These are phyloP conservation scores for Talaromyces sp. DNA, from an alignment of 2,329 filamentous ascomycete species.

Conservation along the genomic window DNA sequence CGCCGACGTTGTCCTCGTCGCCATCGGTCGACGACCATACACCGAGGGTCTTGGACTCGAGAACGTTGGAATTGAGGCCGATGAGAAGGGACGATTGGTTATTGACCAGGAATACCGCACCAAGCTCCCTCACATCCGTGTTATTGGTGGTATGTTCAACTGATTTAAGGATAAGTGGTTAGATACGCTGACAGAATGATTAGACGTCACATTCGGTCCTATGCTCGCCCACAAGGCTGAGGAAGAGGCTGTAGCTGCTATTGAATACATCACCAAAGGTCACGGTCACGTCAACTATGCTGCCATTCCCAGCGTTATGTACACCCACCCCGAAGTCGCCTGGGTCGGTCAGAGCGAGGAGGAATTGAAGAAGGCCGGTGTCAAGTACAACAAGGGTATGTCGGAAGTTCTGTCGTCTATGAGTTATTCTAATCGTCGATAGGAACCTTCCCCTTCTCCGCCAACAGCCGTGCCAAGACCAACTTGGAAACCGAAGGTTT, in stretches of 20 bases:
- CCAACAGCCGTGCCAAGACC: constrained; percentile 98
- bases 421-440: constrained; percentile 38
- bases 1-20: constrained; percentile 91
- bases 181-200: neutral
- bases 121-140: constrained; percentile 94
- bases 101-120: constrained; percentile 99
- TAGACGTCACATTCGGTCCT: constrained; percentile 73
- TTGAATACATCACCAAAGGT: constrained; percentile 97
- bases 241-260: constrained; percentile 90
- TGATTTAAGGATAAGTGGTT: constrained; percentile 38
- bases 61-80: constrained; percentile 72
- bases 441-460: constrained; percentile 93
- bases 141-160: constrained; percentile 64
- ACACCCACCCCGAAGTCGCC: constrained; percentile 96
- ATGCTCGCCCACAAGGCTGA: constrained; percentile 99
- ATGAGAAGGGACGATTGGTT: constrained; percentile 90
- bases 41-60: constrained; percentile 88
- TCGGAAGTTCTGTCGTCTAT: neutral
- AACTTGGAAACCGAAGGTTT: constrained; percentile 94
- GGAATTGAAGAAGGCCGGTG: constrained; percentile 83
- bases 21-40: constrained; percentile 94
- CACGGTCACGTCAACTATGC: constrained; percentile 99
- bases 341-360: constrained; percentile 99
- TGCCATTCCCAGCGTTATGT: constrained; percentile 98
- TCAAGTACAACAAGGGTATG: constrained; percentile 70